Percentiles rank a stretch among this genome's conserved stretches.
phyloP scores from a whole-genome alignment of 257 asterid genomes.

The Primulina eburnea region DNA sequence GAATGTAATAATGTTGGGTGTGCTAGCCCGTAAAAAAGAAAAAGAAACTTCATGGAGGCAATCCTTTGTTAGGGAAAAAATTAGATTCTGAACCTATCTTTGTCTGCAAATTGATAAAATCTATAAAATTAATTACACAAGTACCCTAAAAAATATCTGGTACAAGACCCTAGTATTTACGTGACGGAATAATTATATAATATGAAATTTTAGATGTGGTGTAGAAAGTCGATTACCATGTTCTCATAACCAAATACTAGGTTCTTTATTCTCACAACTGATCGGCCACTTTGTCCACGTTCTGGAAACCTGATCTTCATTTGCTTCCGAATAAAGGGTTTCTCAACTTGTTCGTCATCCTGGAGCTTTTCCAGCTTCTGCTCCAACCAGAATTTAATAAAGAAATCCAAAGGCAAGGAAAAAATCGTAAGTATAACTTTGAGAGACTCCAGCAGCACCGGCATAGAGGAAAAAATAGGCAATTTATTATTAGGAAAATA shows the following conservation, averaged over 20 bases:
- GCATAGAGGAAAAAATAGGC: constrained; percentile 23
- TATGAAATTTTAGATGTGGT: not conserved
- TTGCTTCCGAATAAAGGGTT: constrained; percentile 96
- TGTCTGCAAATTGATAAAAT: not conserved
- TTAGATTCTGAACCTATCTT: not conserved
- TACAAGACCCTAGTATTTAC: not conserved
- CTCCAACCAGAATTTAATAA: constrained; percentile 24
- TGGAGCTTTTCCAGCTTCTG: constrained; percentile 97
- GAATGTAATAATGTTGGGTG: constrained; percentile 1
- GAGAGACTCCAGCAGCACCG: not conserved
- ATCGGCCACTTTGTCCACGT: constrained; percentile 90
- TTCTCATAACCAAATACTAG: constrained; percentile 73
- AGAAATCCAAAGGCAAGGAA: constrained; percentile 10
- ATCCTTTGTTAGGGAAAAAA: not conserved
- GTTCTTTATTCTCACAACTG: constrained; percentile 63
- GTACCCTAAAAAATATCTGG: not conserved
- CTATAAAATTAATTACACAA: not conserved
- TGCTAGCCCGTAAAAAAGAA: not conserved
- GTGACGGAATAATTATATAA: not conserved
- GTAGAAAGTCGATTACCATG: constrained; percentile 50
- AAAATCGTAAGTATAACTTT: constrained; percentile 7
- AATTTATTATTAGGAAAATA: not conserved
- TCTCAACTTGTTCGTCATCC: constrained; percentile 88
- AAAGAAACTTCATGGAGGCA: not conserved
- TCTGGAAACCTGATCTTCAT: constrained; percentile 97